phyloP scores from a whole-genome alignment of 2,329 filamentous ascomycete genomes.

The Chrysoporthe austroafricana region DNA sequence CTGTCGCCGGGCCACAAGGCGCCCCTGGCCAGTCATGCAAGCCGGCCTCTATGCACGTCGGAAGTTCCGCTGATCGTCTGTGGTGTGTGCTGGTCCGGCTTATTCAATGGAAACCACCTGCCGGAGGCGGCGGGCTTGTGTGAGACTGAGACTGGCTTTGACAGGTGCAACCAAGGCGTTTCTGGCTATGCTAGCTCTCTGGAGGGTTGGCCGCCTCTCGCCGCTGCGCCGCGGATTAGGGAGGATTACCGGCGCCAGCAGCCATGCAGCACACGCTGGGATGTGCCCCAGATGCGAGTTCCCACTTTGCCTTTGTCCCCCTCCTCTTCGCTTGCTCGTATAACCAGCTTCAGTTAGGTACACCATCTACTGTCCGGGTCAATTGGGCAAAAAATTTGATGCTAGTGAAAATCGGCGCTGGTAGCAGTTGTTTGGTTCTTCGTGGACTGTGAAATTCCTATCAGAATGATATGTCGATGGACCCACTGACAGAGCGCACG shows the following conservation, averaged over 20 bases:
- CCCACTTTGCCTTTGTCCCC: background rate
- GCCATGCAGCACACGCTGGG: no score
- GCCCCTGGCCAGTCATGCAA: background rate
- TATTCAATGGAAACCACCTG: background rate
- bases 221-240: background rate
- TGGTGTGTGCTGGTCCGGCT: conserved; percentile 1
- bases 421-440: background rate
- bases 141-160: background rate
- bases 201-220: background rate
- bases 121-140: background rate
- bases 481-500: background rate
- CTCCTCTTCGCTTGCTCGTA: background rate
- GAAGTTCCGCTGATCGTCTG: conserved; percentile 2
- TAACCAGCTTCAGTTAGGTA: background rate
- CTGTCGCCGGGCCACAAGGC: conserved; percentile 2
- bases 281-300: no score
- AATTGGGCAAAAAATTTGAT: background rate
- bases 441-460: background rate
- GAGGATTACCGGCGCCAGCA: background rate
- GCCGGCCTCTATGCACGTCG: background rate
- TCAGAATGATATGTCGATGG: background rate
- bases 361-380: background rate
- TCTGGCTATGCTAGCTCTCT: background rate
- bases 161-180: background rate
- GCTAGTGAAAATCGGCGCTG: background rate